phyloP scores from a whole-genome alignment of 495 filamentous ascomycete species.

The Hypoxylon perforatum region DNA sequence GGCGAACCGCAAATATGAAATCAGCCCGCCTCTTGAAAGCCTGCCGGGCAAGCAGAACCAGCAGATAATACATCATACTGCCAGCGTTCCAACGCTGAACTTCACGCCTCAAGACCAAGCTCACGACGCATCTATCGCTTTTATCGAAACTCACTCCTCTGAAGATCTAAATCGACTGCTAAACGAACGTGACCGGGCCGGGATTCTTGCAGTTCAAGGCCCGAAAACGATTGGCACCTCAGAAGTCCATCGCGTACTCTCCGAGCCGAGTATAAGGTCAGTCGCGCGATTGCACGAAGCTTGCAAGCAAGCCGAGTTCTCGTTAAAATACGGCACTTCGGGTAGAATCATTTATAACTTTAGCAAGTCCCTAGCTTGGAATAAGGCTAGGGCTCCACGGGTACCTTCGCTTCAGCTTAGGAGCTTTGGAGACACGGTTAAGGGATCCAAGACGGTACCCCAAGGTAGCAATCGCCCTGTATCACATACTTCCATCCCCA shows the following conservation, averaged over 20 bases:
- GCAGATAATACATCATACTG: not conserved
- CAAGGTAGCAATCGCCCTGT: not conserved
- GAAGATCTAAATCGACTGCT: constrained; percentile 24
- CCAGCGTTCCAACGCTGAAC: not conserved
- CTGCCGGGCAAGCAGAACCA: not conserved
- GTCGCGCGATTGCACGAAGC: constrained; percentile 27
- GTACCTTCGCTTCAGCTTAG: constrained; percentile 30
- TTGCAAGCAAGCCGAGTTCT: constrained; percentile 21
- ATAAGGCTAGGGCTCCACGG: constrained; percentile 11
- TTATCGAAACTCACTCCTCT: constrained; percentile 5
- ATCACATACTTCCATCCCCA: not conserved
- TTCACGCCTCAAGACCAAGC: constrained; percentile 30
- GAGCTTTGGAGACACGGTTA: not conserved
- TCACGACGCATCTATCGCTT: constrained; percentile 22
- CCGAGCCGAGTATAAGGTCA: constrained; percentile 24
- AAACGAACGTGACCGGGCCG: constrained; percentile 24
- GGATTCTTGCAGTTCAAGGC: constrained; percentile 3
- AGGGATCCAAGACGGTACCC: not conserved
- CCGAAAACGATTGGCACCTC: constrained; percentile 29
- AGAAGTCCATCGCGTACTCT: constrained; percentile 33
- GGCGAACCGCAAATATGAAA: not conserved
- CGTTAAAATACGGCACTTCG: constrained; percentile 7
- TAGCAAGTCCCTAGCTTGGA: constrained; percentile 32
- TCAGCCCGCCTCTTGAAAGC: constrained; percentile 1
- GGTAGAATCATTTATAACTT: constrained; percentile 31